Evolutionary conservation across 2,329 filamentous ascomycete genomes (phyloP).

Genomic region (Talaromyces sp.): DNA sequence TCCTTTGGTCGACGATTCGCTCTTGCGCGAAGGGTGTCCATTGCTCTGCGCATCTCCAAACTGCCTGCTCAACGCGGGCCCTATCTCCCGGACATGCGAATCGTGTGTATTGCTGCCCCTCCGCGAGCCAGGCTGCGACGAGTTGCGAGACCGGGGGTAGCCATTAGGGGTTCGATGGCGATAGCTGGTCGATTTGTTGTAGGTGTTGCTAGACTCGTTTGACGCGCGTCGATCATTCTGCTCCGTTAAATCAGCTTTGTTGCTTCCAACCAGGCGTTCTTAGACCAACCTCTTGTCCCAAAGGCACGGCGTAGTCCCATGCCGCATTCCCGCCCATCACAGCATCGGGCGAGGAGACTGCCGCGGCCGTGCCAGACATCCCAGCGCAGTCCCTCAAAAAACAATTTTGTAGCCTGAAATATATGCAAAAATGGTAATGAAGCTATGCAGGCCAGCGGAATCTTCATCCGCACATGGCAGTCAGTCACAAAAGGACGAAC

Average conservation of each 20-base stretch:
- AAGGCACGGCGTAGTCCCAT: slow-evolving; percentile 35
- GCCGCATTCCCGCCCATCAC: slow-evolving; percentile 28
- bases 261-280: background rate
- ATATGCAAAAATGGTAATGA: too few relatives aligned
- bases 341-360: slow-evolving; percentile 33
- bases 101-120: slow-evolving; percentile 21
- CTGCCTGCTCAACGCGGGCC: slow-evolving; percentile 22
- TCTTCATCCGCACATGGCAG: slow-evolving; percentile 7
- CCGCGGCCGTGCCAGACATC: slow-evolving; percentile 38
- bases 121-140: slow-evolving; percentile 15
- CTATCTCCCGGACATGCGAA: slow-evolving; percentile 17
- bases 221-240: slow-evolving; percentile 23
- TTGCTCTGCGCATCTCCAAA: slow-evolving; percentile 16
- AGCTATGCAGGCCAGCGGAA: background rate
- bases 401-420: slow-evolving; percentile 7
- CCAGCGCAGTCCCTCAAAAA: slow-evolving; percentile 17
- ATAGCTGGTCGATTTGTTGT: slow-evolving; percentile 20
- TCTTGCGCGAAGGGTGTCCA: slow-evolving; percentile 11
- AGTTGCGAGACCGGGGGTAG: slow-evolving; percentile 27
- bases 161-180: slow-evolving; percentile 28
- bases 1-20: slow-evolving; percentile 5
- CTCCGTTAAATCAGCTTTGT: background rate
- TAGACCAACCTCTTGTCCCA: slow-evolving; percentile 29
- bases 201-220: slow-evolving; percentile 28
- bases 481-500: background rate